Conservation (phyloP, 2,329 filamentous ascomycete genomes). For the Fusarium papillatum region DNA sequence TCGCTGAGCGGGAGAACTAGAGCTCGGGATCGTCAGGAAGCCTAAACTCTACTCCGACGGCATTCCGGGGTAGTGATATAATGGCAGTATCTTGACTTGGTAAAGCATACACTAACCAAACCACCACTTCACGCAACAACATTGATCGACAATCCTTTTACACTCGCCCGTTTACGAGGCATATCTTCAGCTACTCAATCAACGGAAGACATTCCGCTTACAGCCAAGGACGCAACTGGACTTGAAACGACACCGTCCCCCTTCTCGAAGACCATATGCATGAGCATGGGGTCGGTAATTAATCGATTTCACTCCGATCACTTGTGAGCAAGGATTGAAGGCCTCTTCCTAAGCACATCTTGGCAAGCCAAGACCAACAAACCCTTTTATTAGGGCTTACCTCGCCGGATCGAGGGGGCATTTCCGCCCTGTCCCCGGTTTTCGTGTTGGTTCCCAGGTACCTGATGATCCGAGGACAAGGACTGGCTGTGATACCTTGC, state of each 20-base stretch:
- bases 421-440: constrained; percentile 8
- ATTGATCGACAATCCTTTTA: not conserved
- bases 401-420: not conserved
- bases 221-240: not conserved
- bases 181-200: not conserved
- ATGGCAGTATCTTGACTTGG: not conserved
- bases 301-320: not conserved
- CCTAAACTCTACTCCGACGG: not conserved
- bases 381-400: constrained; percentile 1
- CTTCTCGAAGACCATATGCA: constrained; percentile 1
- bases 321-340: not conserved
- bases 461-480: not conserved
- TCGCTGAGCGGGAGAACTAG: not conserved
- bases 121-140: not conserved
- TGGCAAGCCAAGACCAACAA: constrained; percentile 2
- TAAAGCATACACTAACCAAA: not conserved
- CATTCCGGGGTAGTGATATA: not conserved
- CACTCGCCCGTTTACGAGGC: not conserved
- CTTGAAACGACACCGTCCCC: constrained; percentile 7
- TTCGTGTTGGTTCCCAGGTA: not conserved
- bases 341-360: not conserved
- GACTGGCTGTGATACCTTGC: not conserved
- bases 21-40: not conserved
- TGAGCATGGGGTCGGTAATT: not conserved
- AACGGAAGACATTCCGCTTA: not conserved